Conservation (phyloP, 768 basidiomycete genomes). For the Asterophora lycoperdoides region DNA sequence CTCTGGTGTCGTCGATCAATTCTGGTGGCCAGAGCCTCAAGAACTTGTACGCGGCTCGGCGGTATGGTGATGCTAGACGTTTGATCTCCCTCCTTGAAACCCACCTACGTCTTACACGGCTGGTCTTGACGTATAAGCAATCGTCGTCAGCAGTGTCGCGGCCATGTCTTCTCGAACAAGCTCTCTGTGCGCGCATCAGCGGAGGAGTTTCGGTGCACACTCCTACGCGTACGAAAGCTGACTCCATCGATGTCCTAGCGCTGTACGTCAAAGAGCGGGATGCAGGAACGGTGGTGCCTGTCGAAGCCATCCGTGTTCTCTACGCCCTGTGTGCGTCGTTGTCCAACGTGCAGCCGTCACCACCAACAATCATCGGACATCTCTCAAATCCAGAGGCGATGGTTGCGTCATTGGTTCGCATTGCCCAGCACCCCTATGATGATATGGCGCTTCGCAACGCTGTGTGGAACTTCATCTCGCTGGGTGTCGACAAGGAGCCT, state of each 20-base stretch:
- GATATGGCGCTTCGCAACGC: conserved; percentile 67
- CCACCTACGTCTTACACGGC: conserved; percentile 55
- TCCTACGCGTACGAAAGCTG: conserved; percentile 44
- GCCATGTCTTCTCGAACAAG: conserved; percentile 71
- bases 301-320: conserved; percentile 65
- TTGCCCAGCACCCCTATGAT: conserved; percentile 76
- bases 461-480: conserved; percentile 80
- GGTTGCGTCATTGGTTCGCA: conserved; percentile 61
- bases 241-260: conserved; percentile 74
- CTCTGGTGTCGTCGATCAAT: conserved; percentile 68
- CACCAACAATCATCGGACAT: conserved; percentile 74
- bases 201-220: conserved; percentile 45
- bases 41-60: conserved; percentile 56
- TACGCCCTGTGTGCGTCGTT: conserved; percentile 64
- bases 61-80: conserved; percentile 65
- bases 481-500: conserved; percentile 83
- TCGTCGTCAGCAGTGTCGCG: conserved; percentile 37
- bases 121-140: conserved; percentile 65
- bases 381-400: conserved; percentile 73
- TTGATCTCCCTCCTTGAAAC: conserved; percentile 67
- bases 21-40: conserved; percentile 55
- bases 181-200: conserved; percentile 59
- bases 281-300: conserved; percentile 54
- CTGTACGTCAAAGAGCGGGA: conserved; percentile 62
- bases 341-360: conserved; percentile 52